phyloP scores from a whole-genome alignment of 306 rosid genomes.

The Rosa multiflora region DNA sequence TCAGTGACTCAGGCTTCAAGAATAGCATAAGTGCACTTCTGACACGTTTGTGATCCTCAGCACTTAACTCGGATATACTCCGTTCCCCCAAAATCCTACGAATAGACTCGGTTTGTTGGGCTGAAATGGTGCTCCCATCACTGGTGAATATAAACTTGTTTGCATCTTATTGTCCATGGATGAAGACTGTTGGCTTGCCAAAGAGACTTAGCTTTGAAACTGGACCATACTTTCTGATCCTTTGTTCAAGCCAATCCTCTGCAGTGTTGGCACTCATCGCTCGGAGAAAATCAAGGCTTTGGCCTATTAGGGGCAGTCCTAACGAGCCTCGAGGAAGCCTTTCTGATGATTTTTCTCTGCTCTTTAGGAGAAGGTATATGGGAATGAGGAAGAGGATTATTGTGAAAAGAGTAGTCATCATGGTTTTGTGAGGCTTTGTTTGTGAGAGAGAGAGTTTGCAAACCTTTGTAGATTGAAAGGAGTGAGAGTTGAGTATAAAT shows the following conservation, averaged over 20 bases:
- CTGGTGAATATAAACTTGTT: slow-evolving; percentile 54
- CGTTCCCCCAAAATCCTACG: slow-evolving; percentile 52
- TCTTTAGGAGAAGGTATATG: slow-evolving; percentile 40
- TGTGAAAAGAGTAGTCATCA: slow-evolving; percentile 29
- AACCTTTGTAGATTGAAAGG: no score
- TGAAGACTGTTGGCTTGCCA: slow-evolving; percentile 67
- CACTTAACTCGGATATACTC: slow-evolving; percentile 45
- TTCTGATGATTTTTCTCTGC: slow-evolving; percentile 36
- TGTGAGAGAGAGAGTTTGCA: no score
- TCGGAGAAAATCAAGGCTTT: slow-evolving; percentile 53
- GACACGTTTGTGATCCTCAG: slow-evolving; percentile 63
- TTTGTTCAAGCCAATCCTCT: slow-evolving; percentile 54
- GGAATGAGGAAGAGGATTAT: slow-evolving; percentile 42
- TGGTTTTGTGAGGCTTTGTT: slow-evolving; percentile 15
- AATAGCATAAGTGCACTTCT: slow-evolving; percentile 61
- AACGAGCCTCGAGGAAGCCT: slow-evolving; percentile 79
- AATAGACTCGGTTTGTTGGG: slow-evolving; percentile 49
- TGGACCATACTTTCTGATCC: slow-evolving; percentile 63
- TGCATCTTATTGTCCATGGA: slow-evolving; percentile 60
- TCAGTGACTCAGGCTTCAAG: no score
- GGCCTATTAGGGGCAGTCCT: slow-evolving; percentile 67
- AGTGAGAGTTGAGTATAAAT: no score
- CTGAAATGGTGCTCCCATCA: slow-evolving; percentile 20
- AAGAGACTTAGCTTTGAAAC: slow-evolving; percentile 70
- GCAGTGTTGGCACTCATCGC: slow-evolving; percentile 63